A percentile compares a stretch with the other conserved stretches of the same genome.
Conservation (phyloP, 805 yeast species). For the Hanseniaspora hatyaiensis region DNA sequence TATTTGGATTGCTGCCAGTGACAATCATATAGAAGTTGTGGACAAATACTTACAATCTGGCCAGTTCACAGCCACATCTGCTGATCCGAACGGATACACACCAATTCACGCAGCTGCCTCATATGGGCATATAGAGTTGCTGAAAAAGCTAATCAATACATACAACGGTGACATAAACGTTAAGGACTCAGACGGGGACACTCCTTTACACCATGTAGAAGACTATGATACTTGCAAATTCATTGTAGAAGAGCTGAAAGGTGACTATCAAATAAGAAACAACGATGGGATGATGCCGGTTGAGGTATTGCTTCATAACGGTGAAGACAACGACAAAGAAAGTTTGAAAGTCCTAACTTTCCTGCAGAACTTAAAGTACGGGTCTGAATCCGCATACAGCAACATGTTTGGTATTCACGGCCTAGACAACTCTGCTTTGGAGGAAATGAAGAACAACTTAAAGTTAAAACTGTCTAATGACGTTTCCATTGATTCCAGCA, state of each 20-base stretch:
- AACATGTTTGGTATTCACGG: constrained; percentile 13
- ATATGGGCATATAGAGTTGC: constrained; percentile 65
- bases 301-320: constrained; percentile 53
- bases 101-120: constrained; percentile 97
- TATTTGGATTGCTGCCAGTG: constrained; percentile 94
- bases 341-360: constrained; percentile 56
- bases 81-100: constrained; percentile 90
- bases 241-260: constrained; percentile 56
- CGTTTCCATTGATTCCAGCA: constrained; percentile 22
- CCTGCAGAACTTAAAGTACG: constrained; percentile 31
- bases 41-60: constrained; percentile 43
- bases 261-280: constrained; percentile 54
- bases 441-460: constrained; percentile 35
- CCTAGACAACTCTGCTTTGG: constrained; percentile 26
- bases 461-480: constrained; percentile 47
- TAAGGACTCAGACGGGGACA: constrained; percentile 81
- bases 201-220: constrained; percentile 88
- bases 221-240: constrained; percentile 50
- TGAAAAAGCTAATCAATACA: constrained; percentile 28
- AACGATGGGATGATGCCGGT: constrained; percentile 64
- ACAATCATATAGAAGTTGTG: constrained; percentile 54
- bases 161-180: constrained; percentile 75
- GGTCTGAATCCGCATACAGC: constrained; percentile 17
- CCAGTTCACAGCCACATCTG: constrained; percentile 49
- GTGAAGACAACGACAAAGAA: constrained; percentile 52